A percentile compares a stretch with the other conserved stretches of the same genome.
Evolutionary conservation across 257 asterid genomes (phyloP).

Genomic region (Echium plantagineum): DNA sequence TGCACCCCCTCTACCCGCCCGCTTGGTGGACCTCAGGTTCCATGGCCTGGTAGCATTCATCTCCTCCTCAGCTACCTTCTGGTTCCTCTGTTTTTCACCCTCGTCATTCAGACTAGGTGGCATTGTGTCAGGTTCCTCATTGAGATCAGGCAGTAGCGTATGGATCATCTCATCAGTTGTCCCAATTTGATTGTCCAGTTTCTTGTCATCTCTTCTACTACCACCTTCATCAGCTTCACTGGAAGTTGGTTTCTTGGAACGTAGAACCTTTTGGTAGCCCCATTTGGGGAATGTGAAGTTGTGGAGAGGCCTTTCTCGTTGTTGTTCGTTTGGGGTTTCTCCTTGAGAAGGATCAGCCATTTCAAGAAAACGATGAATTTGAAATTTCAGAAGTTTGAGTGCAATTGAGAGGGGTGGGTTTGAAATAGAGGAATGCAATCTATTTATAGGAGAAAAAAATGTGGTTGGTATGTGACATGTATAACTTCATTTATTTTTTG

Average conservation of each 20-base stretch:
- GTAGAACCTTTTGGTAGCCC: slow-evolving; percentile 7
- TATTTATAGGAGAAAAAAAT: no score
- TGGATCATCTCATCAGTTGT: no score
- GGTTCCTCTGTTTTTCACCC: not conserved
- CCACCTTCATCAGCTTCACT: not conserved
- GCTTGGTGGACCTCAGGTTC: slow-evolving; percentile 4
- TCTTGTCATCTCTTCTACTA: no score
- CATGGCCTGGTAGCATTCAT: not conserved
- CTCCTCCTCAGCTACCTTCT: slow-evolving; percentile 4
- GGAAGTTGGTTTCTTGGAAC: not conserved
- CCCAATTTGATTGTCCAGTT: no score
- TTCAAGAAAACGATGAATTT: not conserved
- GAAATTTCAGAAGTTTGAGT: no score
- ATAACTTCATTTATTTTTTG: no score
- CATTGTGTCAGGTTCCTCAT: not conserved
- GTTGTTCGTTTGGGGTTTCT: not conserved
- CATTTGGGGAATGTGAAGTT: slow-evolving; percentile 13
- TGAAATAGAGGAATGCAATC: no score
- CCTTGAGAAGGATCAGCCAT: slow-evolving; percentile 8
- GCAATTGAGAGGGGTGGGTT: no score
- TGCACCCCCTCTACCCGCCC: not conserved
- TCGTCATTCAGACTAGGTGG: not conserved
- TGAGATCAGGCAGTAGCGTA: slow-evolving; percentile 5
- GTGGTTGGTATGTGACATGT: no score
- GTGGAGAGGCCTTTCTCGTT: slow-evolving; percentile 8